These are phyloP conservation scores for Lachancea dasiensis DNA, from an alignment of 805 yeast genomes.

Conservation along the genomic window DNA sequence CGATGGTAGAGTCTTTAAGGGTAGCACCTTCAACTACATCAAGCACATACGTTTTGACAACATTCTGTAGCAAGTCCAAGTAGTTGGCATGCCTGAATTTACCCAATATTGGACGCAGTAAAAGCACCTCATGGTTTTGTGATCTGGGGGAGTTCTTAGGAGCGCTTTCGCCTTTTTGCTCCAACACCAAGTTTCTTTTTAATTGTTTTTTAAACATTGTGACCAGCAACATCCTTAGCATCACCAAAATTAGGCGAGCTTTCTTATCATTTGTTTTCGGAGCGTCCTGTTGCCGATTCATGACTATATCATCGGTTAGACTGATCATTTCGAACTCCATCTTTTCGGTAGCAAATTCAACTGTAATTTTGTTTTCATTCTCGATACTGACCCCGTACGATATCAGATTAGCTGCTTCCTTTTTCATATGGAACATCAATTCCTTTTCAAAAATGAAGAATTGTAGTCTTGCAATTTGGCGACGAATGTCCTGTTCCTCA, in stretches of 20 bases:
- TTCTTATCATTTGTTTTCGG: conserved; percentile 38
- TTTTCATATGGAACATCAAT: conserved; percentile 65
- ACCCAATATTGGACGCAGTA: conserved; percentile 31
- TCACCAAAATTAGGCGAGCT: conserved; percentile 32
- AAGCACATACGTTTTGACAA: conserved; percentile 23
- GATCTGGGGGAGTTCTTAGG: conserved; percentile 9
- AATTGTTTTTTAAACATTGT: conserved; percentile 36
- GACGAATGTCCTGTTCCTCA: conserved; percentile 37
- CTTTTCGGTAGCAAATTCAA: conserved; percentile 59
- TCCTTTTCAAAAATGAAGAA: conserved; percentile 83
- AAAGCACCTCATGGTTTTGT: conserved; percentile 11
- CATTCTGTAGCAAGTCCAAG: conserved; percentile 22
- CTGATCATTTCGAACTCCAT: conserved; percentile 66
- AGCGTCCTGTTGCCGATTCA: conserved; percentile 36
- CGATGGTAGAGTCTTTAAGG: background rate
- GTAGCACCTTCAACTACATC: conserved; percentile 19
- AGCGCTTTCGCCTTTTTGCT: conserved; percentile 7
- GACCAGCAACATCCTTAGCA: conserved; percentile 33
- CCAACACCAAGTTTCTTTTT: conserved; percentile 21
- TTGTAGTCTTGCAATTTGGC: conserved; percentile 62
- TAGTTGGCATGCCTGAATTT: conserved; percentile 31
- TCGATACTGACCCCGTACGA: conserved; percentile 65
- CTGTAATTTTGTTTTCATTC: conserved; percentile 53
- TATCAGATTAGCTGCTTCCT: conserved; percentile 66
- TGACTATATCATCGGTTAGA: conserved; percentile 32